phyloP scores from a whole-genome alignment of 495 filamentous ascomycete genomes.

The Penicillium malachiteum region DNA sequence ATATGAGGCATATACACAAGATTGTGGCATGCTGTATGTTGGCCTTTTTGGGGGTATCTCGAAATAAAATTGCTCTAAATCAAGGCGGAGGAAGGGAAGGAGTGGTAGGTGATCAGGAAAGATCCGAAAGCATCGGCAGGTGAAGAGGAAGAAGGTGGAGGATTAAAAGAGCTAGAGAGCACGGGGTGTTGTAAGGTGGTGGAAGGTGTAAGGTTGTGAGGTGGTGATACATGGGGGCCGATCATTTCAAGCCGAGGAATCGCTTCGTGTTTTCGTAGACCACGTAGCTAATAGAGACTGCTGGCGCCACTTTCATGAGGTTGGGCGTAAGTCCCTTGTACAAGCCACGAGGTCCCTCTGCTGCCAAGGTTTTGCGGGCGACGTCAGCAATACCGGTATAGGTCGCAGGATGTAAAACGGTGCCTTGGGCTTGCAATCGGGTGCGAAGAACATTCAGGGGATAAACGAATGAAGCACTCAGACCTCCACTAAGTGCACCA shows the following conservation, averaged over 20 bases:
- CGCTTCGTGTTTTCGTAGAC: conserved; percentile 95
- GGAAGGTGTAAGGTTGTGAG: not conserved
- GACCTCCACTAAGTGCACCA: conserved; percentile 85
- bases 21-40: conserved; percentile 1
- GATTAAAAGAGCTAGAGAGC: not conserved
- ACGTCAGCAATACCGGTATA: conserved; percentile 91
- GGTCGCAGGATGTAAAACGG: conserved; percentile 81
- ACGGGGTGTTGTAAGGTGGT: not conserved
- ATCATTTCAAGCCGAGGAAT: conserved; percentile 65
- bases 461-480: conserved; percentile 92
- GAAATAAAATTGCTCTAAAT: conserved; percentile 12
- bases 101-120: not conserved
- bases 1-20: not conserved
- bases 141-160: conserved; percentile 12
- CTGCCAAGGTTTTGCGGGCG: conserved; percentile 70
- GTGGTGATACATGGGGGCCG: conserved; percentile 1
- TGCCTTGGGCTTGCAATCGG: conserved; percentile 91
- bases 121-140: conserved; percentile 7
- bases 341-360: conserved; percentile 82
- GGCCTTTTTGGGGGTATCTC: conserved; percentile 31
- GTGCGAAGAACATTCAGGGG: conserved; percentile 94
- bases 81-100: not conserved
- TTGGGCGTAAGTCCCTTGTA: conserved; percentile 97
- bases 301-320: conserved; percentile 92
- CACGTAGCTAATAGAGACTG: conserved; percentile 95